These are phyloP conservation scores for Phytopythium chamaehyphon DNA, from an alignment of 352 stramenopile species.

Conservation along the genomic window DNA sequence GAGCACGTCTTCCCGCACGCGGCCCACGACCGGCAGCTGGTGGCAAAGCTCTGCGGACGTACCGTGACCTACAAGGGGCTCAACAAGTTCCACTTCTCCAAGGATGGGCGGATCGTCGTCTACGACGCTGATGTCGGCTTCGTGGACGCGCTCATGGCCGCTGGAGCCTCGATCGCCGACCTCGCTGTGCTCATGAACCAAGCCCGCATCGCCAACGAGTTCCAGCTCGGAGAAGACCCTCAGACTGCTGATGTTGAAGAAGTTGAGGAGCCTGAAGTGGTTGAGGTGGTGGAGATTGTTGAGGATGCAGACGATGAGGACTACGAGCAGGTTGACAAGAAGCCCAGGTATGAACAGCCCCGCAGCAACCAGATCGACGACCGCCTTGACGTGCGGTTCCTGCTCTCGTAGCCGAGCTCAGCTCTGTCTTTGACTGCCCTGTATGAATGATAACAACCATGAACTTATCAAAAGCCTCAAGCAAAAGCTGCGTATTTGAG, in stretches of 20 bases:
- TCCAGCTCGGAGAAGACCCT: constrained; percentile 26
- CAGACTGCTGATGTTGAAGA: constrained; percentile 3
- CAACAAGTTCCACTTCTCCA: constrained; percentile 52
- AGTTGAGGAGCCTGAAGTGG: constrained; percentile 8
- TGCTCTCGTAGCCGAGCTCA: not conserved
- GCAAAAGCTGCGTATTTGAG: too few relatives aligned
- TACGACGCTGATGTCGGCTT: constrained; percentile 66
- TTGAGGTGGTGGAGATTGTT: constrained; percentile 5
- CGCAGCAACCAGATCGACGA: not conserved
- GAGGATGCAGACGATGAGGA: not conserved
- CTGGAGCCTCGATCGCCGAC: constrained; percentile 37
- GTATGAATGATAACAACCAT: too few relatives aligned
- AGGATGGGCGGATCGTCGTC: constrained; percentile 32
- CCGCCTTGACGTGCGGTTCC: constrained; percentile 4
- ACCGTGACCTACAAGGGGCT: constrained; percentile 42
- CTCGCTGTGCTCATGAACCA: constrained; percentile 46
- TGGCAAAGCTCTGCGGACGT: constrained; percentile 36
- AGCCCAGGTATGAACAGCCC: not conserved
- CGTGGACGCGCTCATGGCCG: constrained; percentile 35
- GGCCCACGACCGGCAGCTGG: constrained; percentile 38
- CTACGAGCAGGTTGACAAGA: not conserved
- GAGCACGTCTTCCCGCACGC: constrained; percentile 58
- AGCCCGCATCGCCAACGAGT: constrained; percentile 39
- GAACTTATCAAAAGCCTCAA: too few relatives aligned
- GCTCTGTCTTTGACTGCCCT: too few relatives aligned